Conservation (phyloP, 164 flowering plant species). For the Macadamia tetraphylla region DNA sequence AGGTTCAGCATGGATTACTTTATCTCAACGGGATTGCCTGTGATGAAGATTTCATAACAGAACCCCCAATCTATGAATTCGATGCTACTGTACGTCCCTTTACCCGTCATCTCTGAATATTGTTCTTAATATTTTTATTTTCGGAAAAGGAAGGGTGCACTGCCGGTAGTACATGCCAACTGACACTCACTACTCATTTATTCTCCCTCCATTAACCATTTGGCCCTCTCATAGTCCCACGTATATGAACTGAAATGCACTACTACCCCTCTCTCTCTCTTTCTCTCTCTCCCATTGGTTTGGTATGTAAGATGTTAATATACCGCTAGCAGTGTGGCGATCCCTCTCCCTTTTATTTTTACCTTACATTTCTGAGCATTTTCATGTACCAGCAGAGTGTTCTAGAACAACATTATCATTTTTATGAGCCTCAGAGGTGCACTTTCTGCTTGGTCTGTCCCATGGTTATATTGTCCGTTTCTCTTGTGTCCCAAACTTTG, state of each 20-base stretch:
- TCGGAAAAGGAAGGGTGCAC: no score
- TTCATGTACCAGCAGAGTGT: constrained; percentile 19
- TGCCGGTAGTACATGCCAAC: no score
- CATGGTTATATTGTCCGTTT: neutral
- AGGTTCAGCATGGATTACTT: constrained; percentile 40
- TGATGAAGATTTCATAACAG: constrained; percentile 38
- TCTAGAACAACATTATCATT: constrained; percentile 32
- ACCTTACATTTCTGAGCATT: constrained; percentile 2
- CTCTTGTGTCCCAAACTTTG: neutral
- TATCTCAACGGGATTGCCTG: constrained; percentile 35
- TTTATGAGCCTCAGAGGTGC: constrained; percentile 28
- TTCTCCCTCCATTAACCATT: no score
- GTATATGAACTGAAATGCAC: no score
- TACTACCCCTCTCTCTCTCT: no score
- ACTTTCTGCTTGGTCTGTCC: constrained; percentile 22
- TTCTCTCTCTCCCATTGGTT: no score
- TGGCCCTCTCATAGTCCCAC: no score
- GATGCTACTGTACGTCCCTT: constrained; percentile 26
- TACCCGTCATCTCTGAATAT: neutral
- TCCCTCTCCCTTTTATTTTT: no score
- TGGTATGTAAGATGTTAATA: no score
- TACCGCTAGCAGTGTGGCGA: no score
- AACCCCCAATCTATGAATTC: constrained; percentile 25
- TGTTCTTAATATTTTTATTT: neutral
- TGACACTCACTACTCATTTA: no score